Percentiles rank a stretch among this genome's conserved stretches.
Evolutionary conservation across 2,329 filamentous ascomycete species (phyloP).

Genomic region (Trichoderma arundinaceum): DNA sequence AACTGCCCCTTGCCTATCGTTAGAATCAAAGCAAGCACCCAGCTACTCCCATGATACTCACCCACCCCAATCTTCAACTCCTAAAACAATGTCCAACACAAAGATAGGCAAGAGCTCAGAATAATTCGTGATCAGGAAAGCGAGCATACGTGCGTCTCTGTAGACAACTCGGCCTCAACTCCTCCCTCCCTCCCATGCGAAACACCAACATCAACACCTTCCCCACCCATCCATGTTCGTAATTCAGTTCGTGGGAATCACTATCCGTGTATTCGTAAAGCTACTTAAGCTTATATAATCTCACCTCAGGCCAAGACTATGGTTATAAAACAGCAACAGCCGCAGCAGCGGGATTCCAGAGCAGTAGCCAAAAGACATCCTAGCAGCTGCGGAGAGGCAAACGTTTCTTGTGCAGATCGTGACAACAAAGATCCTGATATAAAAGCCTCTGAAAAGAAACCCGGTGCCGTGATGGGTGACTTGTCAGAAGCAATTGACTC

Average conservation of each 20-base stretch:
- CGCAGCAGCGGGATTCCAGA: no score
- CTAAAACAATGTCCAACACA: neutral
- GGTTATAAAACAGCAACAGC: neutral
- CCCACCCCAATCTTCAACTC: neutral
- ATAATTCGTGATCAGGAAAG: neutral
- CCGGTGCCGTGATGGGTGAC: neutral
- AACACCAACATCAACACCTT: neutral
- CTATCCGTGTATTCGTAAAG: neutral
- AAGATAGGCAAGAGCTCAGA: neutral
- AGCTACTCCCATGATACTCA: no score
- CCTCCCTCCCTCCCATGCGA: neutral
- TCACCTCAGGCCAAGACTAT: fast-evolving
- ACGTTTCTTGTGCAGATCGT: neutral
- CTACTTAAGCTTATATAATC: neutral
- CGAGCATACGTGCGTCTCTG: neutral
- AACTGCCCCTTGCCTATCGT: no score
- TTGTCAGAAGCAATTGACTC: neutral
- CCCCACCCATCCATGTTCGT: neutral
- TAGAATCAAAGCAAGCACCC: neutral
- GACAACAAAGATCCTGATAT: neutral
- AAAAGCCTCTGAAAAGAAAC: neutral
- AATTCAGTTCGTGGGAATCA: neutral
- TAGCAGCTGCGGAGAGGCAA: neutral
- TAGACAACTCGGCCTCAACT: neutral
- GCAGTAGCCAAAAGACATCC: no score